A percentile compares a stretch with the other conserved stretches of the same genome.
Evolutionary conservation across 768 basidiomycete genomes (phyloP).

Genomic region (Pisolithus albus): DNA sequence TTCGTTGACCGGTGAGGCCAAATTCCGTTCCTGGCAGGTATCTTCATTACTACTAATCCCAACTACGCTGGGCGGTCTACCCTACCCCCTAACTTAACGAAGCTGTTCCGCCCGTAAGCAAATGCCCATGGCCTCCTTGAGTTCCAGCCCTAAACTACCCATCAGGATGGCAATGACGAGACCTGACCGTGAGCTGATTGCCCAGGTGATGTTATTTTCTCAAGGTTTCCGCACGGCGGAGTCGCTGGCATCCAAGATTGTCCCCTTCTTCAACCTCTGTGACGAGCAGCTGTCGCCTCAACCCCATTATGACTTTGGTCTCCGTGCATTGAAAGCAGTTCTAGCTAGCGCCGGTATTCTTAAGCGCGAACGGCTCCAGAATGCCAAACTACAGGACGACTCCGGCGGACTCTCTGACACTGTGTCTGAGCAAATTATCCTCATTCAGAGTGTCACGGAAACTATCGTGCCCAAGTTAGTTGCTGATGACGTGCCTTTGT

Average conservation of each 20-base stretch:
- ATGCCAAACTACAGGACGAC: slow-evolving; percentile 34
- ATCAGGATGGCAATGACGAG: slow-evolving; percentile 97
- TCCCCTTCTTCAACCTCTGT: slow-evolving; percentile 99
- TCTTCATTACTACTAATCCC: slow-evolving; percentile 99
- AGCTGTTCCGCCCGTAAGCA: slow-evolving; percentile 86
- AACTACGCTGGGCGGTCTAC: slow-evolving; percentile 97
- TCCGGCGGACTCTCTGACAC: slow-evolving; percentile 57
- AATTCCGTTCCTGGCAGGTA: slow-evolving; percentile 43
- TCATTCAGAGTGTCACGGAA: slow-evolving; percentile 97
- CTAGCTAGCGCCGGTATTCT: slow-evolving; percentile 95
- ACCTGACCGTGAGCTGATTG: slow-evolving; percentile 96
- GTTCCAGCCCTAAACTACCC: slow-evolving; percentile 8
- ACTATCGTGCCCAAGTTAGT: slow-evolving; percentile 98
- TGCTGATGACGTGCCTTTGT: slow-evolving; percentile 90
- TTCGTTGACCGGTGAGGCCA: background rate
- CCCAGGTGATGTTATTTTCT: slow-evolving; percentile 98
- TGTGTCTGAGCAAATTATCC: slow-evolving; percentile 86
- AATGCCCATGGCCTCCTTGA: background rate
- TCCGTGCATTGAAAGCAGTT: slow-evolving; percentile 95
- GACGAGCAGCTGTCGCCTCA: slow-evolving; percentile 95
- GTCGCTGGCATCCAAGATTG: slow-evolving; percentile 94
- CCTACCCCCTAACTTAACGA: slow-evolving; percentile 80
- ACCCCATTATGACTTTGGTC: slow-evolving; percentile 98
- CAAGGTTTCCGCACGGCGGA: slow-evolving; percentile 99
- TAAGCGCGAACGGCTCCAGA: slow-evolving; percentile 81